Evolutionary conservation across 2,329 filamentous ascomycete genomes (phyloP), one percentile per base, ranked within the genome.

Genomic region (Ophiostoma montium): DNA sequence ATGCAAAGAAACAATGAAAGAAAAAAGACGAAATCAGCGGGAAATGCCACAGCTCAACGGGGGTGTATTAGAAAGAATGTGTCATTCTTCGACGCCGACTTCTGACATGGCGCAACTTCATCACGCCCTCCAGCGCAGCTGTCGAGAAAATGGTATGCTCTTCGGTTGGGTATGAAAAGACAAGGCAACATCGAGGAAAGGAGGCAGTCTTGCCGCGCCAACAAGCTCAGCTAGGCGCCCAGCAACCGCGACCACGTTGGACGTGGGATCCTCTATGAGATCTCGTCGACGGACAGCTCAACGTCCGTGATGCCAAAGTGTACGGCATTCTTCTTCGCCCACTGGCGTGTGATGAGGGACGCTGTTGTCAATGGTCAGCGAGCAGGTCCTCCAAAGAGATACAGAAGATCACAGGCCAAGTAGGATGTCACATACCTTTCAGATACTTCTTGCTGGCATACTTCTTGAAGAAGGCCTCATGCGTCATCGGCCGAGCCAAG

Each of bases 381-480:
- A 50, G 36, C 15, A 23, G 35, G 16, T 5, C n/a, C 13, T 15
- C n/a, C n/a, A n/a, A n/a, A n/a, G n/a, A n/a, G n/a, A n/a, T n/a
- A n/a, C n/a, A n/a, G n/a, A n/a, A n/a, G n/a, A n/a, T n/a, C n/a
- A n/a, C n/a, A n/a, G n/a, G 23, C 23, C 23, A 27, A 27, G 23
- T 27, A 27, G 23, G 23, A 27, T 31, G 3, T 13, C 9, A n/a
- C 23, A 69, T 80, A 95, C 90, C 89, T 72, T 98, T 98, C 60
- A 96, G 71, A 70, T 96, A 98, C 70, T 95, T 95, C 75, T 96
- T 98, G 78, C 87, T 94, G 50, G 92, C 92, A 65, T 98, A 98
- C 69, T 98, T 98, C 78, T 94, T 95, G 76, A 95, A 96, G 74
- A 98, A 95, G 35, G 92, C 94, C 64, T 96, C 90, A 62, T 98